Evolutionary conservation across 345 rosid genomes (phyloP), one percentile per base, ranked within the genome.

Genomic region (Camelina sativa): DNA sequence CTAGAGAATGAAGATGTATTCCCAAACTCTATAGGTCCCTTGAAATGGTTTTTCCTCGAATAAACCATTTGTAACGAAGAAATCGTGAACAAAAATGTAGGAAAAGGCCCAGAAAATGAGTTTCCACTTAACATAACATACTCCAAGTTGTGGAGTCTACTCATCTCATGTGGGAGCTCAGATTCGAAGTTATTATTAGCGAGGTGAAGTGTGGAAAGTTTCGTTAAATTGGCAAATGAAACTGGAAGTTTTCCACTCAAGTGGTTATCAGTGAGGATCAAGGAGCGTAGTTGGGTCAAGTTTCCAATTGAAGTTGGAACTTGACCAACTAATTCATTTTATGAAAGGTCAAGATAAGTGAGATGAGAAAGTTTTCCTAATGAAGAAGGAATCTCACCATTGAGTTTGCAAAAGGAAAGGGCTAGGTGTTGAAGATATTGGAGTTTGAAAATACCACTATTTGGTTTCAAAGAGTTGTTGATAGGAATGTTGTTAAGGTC

Each of bases 291-390:
- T 47, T 43, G 47, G 13, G 16, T 71, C n/a, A 71, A 55, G 57
- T 32, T 41, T 56, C 47, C 40, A 0, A 68, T 0, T 11, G 73
- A 54, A 38, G 62, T 2, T 6, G 51, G 63, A 68, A 57, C 5
- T 4, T 60, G 28, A 23, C 70, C 58, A 11, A 4, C 43, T 17
- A 65, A 35, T 6, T 17, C 1, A 51, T 66, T 66, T 1, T 12
- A 0, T 0, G 7, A 17, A 50, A 66, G 59, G 17, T 17, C 25
- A 10, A 64, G 55, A 28, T 4, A 2, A 0, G 4, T 19, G 34
- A 66, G 71, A 8, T 19, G 47, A 32, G 71, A 66, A 66, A 66
- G 59, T 59, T 51, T 66, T 17, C 38, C 61, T 37, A 67, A 13
- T 52, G 61, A 67, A 52, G 23, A 67, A 20, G 72, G 37, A 34